Evolutionary conservation across 2,329 filamentous ascomycete genomes (phyloP).

Genomic region (Pyrenophora teres): DNA sequence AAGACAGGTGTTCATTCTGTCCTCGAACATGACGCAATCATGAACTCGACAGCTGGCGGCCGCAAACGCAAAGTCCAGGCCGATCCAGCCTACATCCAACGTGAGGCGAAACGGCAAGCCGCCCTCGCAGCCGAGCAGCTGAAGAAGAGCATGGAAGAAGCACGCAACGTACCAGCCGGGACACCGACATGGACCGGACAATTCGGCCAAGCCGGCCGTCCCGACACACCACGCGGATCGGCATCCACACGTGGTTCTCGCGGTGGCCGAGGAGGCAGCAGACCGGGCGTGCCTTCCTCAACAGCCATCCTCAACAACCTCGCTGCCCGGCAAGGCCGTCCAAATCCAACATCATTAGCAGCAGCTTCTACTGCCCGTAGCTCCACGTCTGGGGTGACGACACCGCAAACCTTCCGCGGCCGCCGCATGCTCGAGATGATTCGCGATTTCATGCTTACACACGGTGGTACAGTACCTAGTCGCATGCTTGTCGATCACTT

Average conservation of each 20-base stretch:
- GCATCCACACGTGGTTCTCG: slow-evolving; percentile 50
- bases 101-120: slow-evolving; percentile 80
- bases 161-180: slow-evolving; percentile 74
- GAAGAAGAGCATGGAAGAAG: slow-evolving; percentile 72
- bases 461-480: slow-evolving; percentile 78
- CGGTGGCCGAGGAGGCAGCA: slow-evolving; percentile 34
- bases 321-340: slow-evolving; percentile 47
- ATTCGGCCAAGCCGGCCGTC: slow-evolving; percentile 74
- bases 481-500: slow-evolving; percentile 92
- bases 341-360: slow-evolving; percentile 11
- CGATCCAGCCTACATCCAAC: slow-evolving; percentile 76
- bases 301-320: slow-evolving; percentile 52
- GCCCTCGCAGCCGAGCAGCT: slow-evolving; percentile 77
- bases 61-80: slow-evolving; percentile 69
- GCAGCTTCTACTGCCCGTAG: slow-evolving; percentile 30
- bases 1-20: slow-evolving; percentile 86
- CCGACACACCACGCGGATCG: slow-evolving; percentile 47
- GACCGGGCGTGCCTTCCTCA: slow-evolving; percentile 50
- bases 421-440: slow-evolving; percentile 62
- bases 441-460: slow-evolving; percentile 74
- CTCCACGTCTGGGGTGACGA: slow-evolving; percentile 32
- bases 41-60: slow-evolving; percentile 55
- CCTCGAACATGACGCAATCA: slow-evolving; percentile 89
- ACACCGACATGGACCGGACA: slow-evolving; percentile 94
- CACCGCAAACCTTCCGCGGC: slow-evolving; percentile 37